Evolutionary conservation across 2,329 filamentous ascomycete species (phyloP).

Genomic region (Verticillium isaacii): DNA sequence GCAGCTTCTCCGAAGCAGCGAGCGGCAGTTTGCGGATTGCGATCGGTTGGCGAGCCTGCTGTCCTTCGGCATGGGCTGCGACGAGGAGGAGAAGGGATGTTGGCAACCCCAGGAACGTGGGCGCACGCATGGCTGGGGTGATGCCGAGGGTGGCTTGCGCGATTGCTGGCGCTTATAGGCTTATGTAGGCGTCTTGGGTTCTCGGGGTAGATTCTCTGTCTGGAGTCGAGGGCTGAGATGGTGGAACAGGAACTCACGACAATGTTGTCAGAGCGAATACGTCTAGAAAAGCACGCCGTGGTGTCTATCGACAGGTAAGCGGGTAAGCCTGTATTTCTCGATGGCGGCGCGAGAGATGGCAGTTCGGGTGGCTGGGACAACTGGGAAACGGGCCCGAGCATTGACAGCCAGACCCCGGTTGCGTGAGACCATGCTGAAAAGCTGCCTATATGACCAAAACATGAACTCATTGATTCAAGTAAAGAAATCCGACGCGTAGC

Average conservation of each 20-base stretch:
- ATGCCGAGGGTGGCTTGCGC: not conserved
- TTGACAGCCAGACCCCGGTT: not conserved
- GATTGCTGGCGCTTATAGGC: too few relatives aligned
- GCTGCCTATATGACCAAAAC: too few relatives aligned
- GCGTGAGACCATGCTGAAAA: not conserved
- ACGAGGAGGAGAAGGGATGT: conserved; percentile 42
- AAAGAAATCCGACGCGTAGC: too few relatives aligned
- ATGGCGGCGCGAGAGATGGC: not conserved
- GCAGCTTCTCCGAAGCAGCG: conserved; percentile 70
- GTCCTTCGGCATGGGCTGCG: conserved; percentile 28
- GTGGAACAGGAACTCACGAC: too few relatives aligned
- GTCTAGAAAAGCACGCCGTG: not conserved
- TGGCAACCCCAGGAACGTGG: conserved; percentile 33
- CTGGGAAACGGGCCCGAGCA: not conserved
- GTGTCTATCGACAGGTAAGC: not conserved
- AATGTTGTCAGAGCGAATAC: not conserved
- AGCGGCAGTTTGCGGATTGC: conserved; percentile 69
- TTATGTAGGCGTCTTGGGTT: too few relatives aligned
- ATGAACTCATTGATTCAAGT: too few relatives aligned
- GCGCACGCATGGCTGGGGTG: conserved; percentile 29
- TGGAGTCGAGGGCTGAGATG: too few relatives aligned
- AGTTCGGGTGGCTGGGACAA: not conserved
- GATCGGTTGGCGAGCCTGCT: conserved; percentile 37
- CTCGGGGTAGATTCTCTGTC: too few relatives aligned
- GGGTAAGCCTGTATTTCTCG: not conserved